Conservation (phyloP, 805 yeast species). For the Schwanniomyces polymorphus region DNA sequence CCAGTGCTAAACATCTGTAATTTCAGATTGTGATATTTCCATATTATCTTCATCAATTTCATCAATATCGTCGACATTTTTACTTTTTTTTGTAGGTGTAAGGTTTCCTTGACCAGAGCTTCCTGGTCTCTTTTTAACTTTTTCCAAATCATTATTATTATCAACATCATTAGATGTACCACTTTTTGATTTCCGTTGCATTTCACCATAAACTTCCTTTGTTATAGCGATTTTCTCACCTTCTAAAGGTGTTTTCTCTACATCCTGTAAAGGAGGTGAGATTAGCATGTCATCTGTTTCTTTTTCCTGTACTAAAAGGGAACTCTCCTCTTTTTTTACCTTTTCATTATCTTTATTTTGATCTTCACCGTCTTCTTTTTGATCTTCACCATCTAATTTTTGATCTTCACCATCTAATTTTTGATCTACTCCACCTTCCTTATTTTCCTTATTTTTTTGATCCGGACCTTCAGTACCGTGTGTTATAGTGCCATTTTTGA, state of each 20-base stretch:
- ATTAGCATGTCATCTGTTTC: background rate
- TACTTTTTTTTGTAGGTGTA: background rate
- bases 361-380: background rate
- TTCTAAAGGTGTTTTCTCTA: background rate
- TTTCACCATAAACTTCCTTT: background rate
- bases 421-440: slow-evolving; percentile 1
- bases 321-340: background rate
- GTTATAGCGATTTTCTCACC: background rate
- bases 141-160: background rate
- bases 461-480: background rate
- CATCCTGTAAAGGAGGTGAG: background rate
- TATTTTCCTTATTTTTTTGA: background rate
- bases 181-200: background rate
- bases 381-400: too few species aligned
- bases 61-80: background rate
- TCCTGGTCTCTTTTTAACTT: background rate
- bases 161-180: background rate
- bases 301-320: background rate
- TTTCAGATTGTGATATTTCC: background rate
- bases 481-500: slow-evolving; percentile 8
- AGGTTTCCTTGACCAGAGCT: background rate
- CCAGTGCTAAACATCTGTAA: background rate
- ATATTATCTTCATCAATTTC: background rate
- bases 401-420: background rate
- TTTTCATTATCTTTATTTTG: background rate